A percentile compares a stretch with the other conserved stretches of the same genome.
Evolutionary conservation across 1,139 yeast species (phyloP).

Genomic region (Geotrichum restrictum): DNA sequence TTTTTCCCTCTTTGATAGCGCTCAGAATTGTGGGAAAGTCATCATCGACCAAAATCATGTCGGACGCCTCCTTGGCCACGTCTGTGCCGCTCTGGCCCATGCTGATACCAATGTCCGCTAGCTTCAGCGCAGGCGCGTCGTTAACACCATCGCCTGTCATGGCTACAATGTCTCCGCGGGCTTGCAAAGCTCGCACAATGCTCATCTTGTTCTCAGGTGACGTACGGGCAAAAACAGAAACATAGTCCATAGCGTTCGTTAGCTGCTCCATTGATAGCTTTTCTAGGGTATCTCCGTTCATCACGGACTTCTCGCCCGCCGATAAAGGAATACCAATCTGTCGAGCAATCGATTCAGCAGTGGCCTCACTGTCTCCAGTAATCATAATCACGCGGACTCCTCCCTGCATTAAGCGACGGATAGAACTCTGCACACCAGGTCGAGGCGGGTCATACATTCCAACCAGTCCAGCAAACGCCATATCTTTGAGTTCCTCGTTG

Average conservation of each 20-base stretch:
- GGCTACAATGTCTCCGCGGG: slow-evolving; percentile 92
- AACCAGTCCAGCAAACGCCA: slow-evolving; percentile 75
- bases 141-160: slow-evolving; percentile 99
- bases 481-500: slow-evolving; percentile 44
- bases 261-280: slow-evolving; percentile 63
- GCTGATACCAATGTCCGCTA: slow-evolving; percentile 95
- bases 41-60: slow-evolving; percentile 94
- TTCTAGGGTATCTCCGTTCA: slow-evolving; percentile 82
- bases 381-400: slow-evolving; percentile 97
- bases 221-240: slow-evolving; percentile 91
- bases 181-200: slow-evolving; percentile 86
- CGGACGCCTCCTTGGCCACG: slow-evolving; percentile 97
- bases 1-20: slow-evolving; percentile 96
- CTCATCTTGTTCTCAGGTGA: slow-evolving; percentile 93
- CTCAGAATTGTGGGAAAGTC: slow-evolving; percentile 87
- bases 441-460: slow-evolving; percentile 98
- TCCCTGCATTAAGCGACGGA: slow-evolving; percentile 72
- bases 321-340: slow-evolving; percentile 80
- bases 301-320: slow-evolving; percentile 53
- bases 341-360: slow-evolving; percentile 86
- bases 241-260: slow-evolving; percentile 69
- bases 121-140: slow-evolving; percentile 96
- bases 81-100: slow-evolving; percentile 98
- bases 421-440: slow-evolving; percentile 69
- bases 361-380: slow-evolving; percentile 91